Evolutionary conservation across 148 eudicot species (phyloP).

Genomic region (Rhododendron henanense): DNA sequence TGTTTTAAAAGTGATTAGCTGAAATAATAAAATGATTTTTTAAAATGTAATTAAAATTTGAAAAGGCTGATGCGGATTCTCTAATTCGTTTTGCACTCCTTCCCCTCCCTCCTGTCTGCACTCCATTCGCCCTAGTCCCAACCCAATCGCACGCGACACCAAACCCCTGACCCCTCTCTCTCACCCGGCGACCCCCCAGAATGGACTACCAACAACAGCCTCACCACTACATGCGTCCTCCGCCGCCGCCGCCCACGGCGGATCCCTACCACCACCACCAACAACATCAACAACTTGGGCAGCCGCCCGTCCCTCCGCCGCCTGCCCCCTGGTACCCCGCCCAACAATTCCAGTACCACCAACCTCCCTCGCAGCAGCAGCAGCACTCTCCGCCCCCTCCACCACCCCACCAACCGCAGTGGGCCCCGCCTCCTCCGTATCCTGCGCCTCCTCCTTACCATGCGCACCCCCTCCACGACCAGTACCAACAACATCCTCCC

Average conservation of each 20-base stretch:
- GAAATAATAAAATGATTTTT: too few species aligned
- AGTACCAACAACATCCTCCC: constrained; percentile 27
- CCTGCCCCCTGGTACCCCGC: constrained; percentile 41
- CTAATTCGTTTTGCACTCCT: not conserved
- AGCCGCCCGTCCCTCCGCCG: constrained; percentile 24
- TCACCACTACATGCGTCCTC: constrained; percentile 49
- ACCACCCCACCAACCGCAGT: constrained; percentile 34
- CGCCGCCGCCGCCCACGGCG: constrained; percentile 35
- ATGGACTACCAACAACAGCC: constrained; percentile 58
- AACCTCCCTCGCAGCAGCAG: constrained; percentile 4
- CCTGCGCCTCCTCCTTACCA: constrained; percentile 30
- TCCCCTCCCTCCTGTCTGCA: not conserved
- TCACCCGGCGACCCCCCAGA: not conserved
- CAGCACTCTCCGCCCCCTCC: constrained; percentile 28
- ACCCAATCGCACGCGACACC: not conserved
- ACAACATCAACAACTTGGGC: constrained; percentile 18
- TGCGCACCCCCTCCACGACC: constrained; percentile 31
- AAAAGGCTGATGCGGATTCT: too few species aligned
- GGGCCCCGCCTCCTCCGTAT: constrained; percentile 31
- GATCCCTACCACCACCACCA: constrained; percentile 45
- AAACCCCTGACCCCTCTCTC: not conserved
- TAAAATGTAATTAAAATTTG: too few species aligned
- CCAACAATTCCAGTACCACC: constrained; percentile 53
- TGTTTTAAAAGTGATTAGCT: too few species aligned
- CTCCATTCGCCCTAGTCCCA: not conserved